Conservation (phyloP, 169 alveolate genomes). For the Amoebophrya sp. region DNA sequence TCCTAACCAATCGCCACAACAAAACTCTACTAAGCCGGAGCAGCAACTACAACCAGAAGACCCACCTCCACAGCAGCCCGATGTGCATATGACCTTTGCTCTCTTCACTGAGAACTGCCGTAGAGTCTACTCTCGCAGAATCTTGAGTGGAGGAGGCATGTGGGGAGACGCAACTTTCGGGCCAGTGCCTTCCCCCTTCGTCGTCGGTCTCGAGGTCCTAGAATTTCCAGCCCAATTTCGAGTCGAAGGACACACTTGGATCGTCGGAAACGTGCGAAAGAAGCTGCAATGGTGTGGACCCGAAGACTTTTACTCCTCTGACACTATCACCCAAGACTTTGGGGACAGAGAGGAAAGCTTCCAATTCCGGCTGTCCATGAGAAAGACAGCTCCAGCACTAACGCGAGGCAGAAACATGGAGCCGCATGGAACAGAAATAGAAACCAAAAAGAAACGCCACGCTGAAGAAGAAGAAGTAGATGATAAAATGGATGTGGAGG, state of each 20-base stretch:
- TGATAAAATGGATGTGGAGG: background rate
- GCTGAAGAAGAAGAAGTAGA: background rate
- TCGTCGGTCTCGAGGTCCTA: background rate
- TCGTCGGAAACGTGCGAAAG: background rate
- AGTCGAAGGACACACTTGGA: background rate
- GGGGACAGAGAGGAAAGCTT: background rate
- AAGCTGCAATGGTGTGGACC: background rate
- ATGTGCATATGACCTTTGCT: background rate
- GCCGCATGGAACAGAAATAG: background rate
- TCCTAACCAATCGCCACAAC: no score
- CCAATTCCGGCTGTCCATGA: background rate
- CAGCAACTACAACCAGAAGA: no score
- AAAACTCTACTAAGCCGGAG: no score
- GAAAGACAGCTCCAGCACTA: background rate
- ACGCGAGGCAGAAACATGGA: background rate
- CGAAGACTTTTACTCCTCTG: background rate
- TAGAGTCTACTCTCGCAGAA: background rate
- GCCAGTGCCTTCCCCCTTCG: background rate
- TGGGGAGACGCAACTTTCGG: background rate
- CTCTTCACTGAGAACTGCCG: background rate
- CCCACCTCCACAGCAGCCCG: no score
- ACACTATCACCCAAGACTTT: background rate
- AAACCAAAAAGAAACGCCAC: background rate
- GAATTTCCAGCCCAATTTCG: background rate
- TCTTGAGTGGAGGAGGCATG: background rate